A percentile compares a stretch with the other conserved stretches of the same genome.
Evolutionary conservation across 805 yeast genomes (phyloP).

Genomic region (Wickerhamomyces chaumierensis): DNA sequence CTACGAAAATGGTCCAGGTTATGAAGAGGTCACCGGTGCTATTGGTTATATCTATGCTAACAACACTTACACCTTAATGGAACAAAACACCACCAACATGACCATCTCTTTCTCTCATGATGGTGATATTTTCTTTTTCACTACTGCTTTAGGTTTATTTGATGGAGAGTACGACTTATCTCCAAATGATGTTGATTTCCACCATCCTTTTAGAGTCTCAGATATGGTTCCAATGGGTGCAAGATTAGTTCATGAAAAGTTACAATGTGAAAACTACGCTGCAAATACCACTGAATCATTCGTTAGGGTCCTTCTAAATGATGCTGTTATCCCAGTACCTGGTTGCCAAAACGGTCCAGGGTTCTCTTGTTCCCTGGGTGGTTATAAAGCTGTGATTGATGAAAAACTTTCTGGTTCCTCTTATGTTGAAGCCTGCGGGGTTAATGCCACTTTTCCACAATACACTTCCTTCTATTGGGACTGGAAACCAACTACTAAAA

Average conservation of each 20-base stretch:
- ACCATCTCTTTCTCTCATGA: slow-evolving; percentile 73
- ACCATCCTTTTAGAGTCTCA: slow-evolving; percentile 33
- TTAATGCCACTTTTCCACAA: slow-evolving; percentile 10
- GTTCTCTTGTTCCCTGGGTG: slow-evolving; percentile 30
- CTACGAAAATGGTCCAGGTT: slow-evolving; percentile 56
- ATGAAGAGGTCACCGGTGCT: slow-evolving; percentile 36
- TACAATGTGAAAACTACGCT: slow-evolving; percentile 27
- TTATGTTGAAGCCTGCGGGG: slow-evolving; percentile 23
- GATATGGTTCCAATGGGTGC: slow-evolving; percentile 52
- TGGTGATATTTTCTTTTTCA: slow-evolving; percentile 47
- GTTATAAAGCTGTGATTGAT: slow-evolving; percentile 22
- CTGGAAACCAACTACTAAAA: slow-evolving; percentile 12
- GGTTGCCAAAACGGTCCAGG: slow-evolving; percentile 44
- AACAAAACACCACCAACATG: slow-evolving; percentile 36
- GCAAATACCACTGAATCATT: slow-evolving; percentile 20
- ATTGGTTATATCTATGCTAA: slow-evolving; percentile 52
- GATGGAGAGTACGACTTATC: slow-evolving; percentile 28
- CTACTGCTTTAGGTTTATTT: slow-evolving; percentile 53
- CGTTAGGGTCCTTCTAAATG: slow-evolving; percentile 39
- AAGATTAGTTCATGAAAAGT: slow-evolving; percentile 37
- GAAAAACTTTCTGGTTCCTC: slow-evolving; percentile 19
- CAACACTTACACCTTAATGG: slow-evolving; percentile 37
- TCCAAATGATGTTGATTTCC: slow-evolving; percentile 32
- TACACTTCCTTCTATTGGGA: slow-evolving; percentile 14
- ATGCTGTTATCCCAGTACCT: slow-evolving; percentile 41